These are phyloP conservation scores for Ophiostoma novo-ulmi DNA, from an alignment of 2,329 filamentous ascomycete species.

Conservation along the genomic window DNA sequence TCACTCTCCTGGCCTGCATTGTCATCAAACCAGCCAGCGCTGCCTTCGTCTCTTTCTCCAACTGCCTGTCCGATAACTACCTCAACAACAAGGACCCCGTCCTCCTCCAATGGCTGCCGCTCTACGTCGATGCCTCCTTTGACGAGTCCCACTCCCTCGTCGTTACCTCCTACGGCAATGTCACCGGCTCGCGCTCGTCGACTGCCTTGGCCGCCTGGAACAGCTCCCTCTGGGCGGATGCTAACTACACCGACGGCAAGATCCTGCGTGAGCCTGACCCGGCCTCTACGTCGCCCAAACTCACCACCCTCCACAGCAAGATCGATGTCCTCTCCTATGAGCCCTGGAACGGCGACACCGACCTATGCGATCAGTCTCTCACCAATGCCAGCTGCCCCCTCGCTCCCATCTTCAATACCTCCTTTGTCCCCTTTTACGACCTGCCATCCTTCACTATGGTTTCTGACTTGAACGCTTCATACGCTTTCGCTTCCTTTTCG, in stretches of 20 bases:
- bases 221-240: conserved; percentile 58
- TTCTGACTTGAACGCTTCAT: conserved; percentile 73
- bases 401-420: conserved; percentile 59
- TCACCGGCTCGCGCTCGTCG: conserved; percentile 63
- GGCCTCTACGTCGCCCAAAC: conserved; percentile 45
- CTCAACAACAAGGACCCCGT: conserved; percentile 41
- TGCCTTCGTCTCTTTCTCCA: conserved; percentile 71
- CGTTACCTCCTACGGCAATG: conserved; percentile 84
- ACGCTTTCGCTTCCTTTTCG: conserved; percentile 77
- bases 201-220: conserved; percentile 55
- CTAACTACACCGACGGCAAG: conserved; percentile 63
- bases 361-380: conserved; percentile 62
- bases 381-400: conserved; percentile 67
- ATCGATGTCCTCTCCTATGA: conserved; percentile 74
- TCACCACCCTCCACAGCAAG: conserved; percentile 67
- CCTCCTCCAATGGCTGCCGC: conserved; percentile 73
- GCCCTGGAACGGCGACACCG: conserved; percentile 51
- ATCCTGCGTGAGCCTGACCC: conserved; percentile 60
- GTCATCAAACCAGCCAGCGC: conserved; percentile 48
- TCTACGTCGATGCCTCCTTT: conserved; percentile 70
- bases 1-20: conserved; percentile 39
- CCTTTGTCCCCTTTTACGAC: conserved; percentile 34
- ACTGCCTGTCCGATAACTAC: conserved; percentile 66
- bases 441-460: conserved; percentile 70
- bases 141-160: conserved; percentile 62